Conservation (phyloP, 495 filamentous ascomycete species). For the Neurospora cerealis region DNA sequence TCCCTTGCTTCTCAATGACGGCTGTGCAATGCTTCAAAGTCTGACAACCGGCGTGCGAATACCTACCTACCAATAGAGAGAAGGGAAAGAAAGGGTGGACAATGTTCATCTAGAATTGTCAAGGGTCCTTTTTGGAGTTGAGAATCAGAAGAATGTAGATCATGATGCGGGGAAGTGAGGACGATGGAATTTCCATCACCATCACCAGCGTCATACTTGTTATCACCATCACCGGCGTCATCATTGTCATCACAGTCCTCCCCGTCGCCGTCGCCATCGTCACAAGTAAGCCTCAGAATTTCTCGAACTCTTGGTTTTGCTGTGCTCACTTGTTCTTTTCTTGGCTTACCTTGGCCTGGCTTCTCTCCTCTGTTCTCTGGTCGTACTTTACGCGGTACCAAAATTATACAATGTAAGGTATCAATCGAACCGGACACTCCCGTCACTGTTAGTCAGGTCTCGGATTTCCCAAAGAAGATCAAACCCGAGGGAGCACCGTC, state of each 20-base stretch:
- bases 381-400: neutral
- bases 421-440: neutral
- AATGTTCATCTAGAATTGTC: neutral
- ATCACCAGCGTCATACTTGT: neutral
- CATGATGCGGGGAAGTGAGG: neutral
- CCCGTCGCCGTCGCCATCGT: neutral
- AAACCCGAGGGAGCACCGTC: neutral
- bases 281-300: no score
- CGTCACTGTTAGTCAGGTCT: neutral
- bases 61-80: no score
- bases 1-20: no score
- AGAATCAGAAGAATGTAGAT: neutral
- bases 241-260: neutral
- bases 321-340: no score
- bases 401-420: neutral
- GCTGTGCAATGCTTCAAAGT: no score
- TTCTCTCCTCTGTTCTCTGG: no score
- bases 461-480: neutral
- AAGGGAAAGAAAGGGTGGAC: no score
- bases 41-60: no score
- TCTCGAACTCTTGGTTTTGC: no score
- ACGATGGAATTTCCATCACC: neutral
- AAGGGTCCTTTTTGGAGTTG: neutral
- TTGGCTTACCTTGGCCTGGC: no score
- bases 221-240: neutral